phyloP scores from a whole-genome alignment of 2,329 filamentous ascomycete genomes.

The Colletotrichum sp. region DNA sequence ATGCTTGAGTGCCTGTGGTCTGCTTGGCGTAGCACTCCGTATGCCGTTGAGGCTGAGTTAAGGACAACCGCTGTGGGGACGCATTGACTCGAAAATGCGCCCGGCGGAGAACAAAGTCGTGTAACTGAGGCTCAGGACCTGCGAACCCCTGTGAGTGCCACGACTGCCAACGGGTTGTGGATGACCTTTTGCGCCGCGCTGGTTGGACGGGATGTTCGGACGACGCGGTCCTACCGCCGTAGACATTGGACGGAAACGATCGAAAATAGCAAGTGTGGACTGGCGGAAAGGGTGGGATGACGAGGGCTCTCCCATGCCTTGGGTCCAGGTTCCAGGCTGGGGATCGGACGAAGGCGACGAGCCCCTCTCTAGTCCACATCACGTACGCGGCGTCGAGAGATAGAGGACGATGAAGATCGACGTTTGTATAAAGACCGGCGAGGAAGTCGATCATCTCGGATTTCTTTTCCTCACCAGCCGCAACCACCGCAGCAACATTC shows the following conservation, averaged over 20 bases:
- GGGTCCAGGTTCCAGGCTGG: neutral
- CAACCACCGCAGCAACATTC: constrained; percentile 9
- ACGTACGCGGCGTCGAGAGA: neutral
- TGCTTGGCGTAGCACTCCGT: neutral
- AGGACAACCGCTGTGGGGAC: neutral
- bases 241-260: neutral
- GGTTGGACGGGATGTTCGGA: constrained; percentile 3
- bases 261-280: neutral
- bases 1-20: neutral
- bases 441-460: neutral
- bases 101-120: neutral
- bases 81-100: neutral
- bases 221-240: neutral
- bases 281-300: neutral
- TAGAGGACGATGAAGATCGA: neutral
- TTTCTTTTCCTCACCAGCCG: neutral
- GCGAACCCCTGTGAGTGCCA: neutral
- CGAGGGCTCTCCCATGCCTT: neutral
- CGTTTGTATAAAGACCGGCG: constrained; percentile 2
- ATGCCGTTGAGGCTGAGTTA: neutral
- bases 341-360: neutral
- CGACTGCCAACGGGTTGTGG: neutral
- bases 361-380: neutral
- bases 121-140: constrained; percentile 8
- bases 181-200: constrained; percentile 13